These are phyloP conservation scores for Elymus sibiricus DNA, from an alignment of 176 grass and related monocot genomes.

Conservation along the genomic window DNA sequence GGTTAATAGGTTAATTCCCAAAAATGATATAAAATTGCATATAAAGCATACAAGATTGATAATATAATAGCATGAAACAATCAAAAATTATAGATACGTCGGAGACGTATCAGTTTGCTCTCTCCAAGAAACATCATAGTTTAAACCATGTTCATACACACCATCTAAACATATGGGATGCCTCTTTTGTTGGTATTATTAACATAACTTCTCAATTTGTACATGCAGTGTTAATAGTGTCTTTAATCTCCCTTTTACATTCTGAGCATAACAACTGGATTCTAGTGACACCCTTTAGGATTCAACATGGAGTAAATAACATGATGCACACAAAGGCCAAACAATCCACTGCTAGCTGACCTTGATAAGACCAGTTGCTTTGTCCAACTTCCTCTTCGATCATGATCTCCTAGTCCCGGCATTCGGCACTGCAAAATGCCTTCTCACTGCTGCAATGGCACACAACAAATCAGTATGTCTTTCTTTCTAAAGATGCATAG, in stretches of 20 bases:
- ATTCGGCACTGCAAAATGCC: slow-evolving; percentile 64
- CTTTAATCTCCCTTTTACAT: background rate
- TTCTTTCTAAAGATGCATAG: background rate
- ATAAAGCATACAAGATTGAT: too few species aligned
- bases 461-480: background rate
- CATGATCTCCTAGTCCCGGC: slow-evolving; percentile 76
- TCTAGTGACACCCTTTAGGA: background rate
- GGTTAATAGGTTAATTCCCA: too few species aligned
- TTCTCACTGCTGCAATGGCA: slow-evolving; percentile 69
- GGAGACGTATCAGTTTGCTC: too few species aligned
- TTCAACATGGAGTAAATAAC: background rate
- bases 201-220: background rate
- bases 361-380: slow-evolving; percentile 82
- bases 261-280: background rate
- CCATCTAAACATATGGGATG: background rate
- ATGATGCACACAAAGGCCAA: background rate
- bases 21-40: too few species aligned
- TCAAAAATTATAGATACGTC: too few species aligned
- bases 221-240: background rate
- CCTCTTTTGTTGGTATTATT: background rate
- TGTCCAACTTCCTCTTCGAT: slow-evolving; percentile 85
- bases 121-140: too few species aligned
- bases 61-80: too few species aligned
- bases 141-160: too few species aligned
- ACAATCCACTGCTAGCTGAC: slow-evolving; percentile 22